A percentile compares a stretch with the other conserved stretches of the same genome.
Evolutionary conservation across 257 asterid species (phyloP).

Genomic region (Datura wrightii): DNA sequence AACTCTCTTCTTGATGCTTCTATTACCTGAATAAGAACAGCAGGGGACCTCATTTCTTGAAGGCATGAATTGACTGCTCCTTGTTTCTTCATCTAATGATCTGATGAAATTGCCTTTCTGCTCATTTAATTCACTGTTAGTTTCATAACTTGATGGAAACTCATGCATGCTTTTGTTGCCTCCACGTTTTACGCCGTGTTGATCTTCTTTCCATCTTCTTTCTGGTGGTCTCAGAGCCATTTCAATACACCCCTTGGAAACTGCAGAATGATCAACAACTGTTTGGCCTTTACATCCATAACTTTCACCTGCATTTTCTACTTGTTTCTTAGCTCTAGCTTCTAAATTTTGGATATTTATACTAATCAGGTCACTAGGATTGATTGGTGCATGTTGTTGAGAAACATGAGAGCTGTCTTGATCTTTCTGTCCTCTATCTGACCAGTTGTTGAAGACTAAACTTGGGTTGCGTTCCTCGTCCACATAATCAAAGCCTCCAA

Average conservation of each 20-base stretch:
- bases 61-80: slow-evolving; percentile 18
- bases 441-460: slow-evolving; percentile 42
- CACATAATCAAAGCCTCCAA: slow-evolving; percentile 48
- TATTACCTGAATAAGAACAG: slow-evolving; percentile 33
- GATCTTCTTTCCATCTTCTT: slow-evolving; percentile 29
- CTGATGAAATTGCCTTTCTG: slow-evolving; percentile 37
- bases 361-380: slow-evolving; percentile 29
- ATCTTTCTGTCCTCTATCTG: slow-evolving; percentile 33
- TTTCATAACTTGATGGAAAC: slow-evolving; percentile 43
- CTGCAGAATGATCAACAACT: slow-evolving; percentile 1
- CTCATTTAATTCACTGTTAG: slow-evolving; percentile 36
- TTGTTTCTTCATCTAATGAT: slow-evolving; percentile 30
- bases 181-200: slow-evolving; percentile 50
- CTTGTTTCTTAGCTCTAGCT: slow-evolving; percentile 33
- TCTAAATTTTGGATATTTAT: slow-evolving; percentile 39
- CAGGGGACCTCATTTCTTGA: slow-evolving; percentile 35
- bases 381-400: slow-evolving; percentile 29
- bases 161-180: slow-evolving; percentile 48
- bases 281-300: slow-evolving; percentile 39
- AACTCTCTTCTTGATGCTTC: slow-evolving; percentile 63
- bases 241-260: neutral
- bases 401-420: slow-evolving; percentile 31
- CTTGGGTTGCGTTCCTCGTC: slow-evolving; percentile 49
- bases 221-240: neutral
- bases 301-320: slow-evolving; percentile 56